phyloP scores from a whole-genome alignment of 257 asterid species.

The Oldenlandia corymbosa region DNA sequence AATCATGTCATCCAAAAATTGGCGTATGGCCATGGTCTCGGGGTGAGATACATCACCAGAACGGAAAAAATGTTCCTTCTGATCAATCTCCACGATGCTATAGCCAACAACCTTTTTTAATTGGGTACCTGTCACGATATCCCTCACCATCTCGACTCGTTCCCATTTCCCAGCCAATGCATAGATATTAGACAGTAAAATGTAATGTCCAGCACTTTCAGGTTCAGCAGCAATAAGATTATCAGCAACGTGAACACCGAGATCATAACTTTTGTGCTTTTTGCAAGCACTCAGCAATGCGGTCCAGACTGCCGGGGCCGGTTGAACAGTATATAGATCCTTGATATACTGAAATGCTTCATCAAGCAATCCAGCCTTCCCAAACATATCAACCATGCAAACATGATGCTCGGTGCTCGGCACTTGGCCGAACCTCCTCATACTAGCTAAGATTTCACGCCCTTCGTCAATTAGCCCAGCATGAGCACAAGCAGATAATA shows the following conservation, averaged over 20 bases:
- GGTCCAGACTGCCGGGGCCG: slow-evolving; percentile 29
- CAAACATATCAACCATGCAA: slow-evolving; percentile 35
- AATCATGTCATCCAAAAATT: slow-evolving; percentile 24
- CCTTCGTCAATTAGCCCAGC: slow-evolving; percentile 43
- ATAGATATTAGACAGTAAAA: slow-evolving; percentile 28
- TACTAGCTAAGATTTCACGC: slow-evolving; percentile 20
- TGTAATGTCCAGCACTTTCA: slow-evolving; percentile 23
- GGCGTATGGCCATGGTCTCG: slow-evolving; percentile 16
- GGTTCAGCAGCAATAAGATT: slow-evolving; percentile 28
- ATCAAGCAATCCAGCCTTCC: slow-evolving; percentile 30
- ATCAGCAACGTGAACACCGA: slow-evolving; percentile 24
- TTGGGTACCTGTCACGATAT: slow-evolving; percentile 17
- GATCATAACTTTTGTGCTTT: slow-evolving; percentile 25
- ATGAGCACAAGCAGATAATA: slow-evolving; percentile 62
- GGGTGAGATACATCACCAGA: slow-evolving; percentile 24
- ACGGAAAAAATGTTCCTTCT: slow-evolving; percentile 23
- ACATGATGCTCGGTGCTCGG: slow-evolving; percentile 32
- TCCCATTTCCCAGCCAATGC: slow-evolving; percentile 24
- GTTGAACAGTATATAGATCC: slow-evolving; percentile 17
- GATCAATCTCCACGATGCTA: slow-evolving; percentile 29
- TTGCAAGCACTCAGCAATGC: slow-evolving; percentile 35
- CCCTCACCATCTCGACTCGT: slow-evolving; percentile 28
- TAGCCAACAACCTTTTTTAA: slow-evolving; percentile 28
- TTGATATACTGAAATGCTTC: slow-evolving; percentile 23
- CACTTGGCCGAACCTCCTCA: slow-evolving; percentile 21